phyloP scores from a whole-genome alignment of 257 asterid species.

The Anisodus tanguticus region DNA sequence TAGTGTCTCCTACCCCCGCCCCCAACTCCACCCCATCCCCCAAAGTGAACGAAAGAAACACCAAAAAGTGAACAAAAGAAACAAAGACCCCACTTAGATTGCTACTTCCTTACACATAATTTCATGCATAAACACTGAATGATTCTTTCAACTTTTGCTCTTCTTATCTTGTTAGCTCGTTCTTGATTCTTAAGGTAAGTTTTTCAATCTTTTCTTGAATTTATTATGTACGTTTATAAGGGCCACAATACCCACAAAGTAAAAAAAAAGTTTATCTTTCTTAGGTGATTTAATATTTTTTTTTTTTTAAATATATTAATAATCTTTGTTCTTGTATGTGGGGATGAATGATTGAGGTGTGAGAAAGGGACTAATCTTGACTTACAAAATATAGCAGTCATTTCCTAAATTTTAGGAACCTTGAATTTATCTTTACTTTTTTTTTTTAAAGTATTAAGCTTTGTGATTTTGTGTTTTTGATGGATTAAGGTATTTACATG shows the following conservation, averaged over 20 bases:
- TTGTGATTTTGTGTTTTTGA: conserved; percentile 8
- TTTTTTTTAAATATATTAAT: no score
- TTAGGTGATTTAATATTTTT: not conserved
- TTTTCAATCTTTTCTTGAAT: not conserved
- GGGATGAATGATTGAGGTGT: not conserved
- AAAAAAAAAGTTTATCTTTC: not conserved
- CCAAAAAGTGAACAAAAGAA: not conserved
- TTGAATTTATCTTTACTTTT: not conserved
- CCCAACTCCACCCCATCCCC: no score
- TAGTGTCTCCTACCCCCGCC: not conserved
- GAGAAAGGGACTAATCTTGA: conserved; percentile 30
- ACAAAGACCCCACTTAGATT: conserved; percentile 12
- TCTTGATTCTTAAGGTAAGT: conserved; percentile 21
- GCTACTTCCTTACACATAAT: not conserved
- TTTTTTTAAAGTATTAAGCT: not conserved
- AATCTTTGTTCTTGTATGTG: not conserved
- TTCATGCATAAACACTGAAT: conserved; percentile 10
- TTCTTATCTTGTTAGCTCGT: not conserved
- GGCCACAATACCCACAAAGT: not conserved
- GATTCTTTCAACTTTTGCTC: not conserved
- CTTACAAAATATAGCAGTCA: not conserved
- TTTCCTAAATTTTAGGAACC: conserved; percentile 30
- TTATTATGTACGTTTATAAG: not conserved
- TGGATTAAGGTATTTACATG: not conserved
- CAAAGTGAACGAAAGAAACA: not conserved